Conservation (phyloP, 768 basidiomycete species). For the Hericium erinaceus region DNA sequence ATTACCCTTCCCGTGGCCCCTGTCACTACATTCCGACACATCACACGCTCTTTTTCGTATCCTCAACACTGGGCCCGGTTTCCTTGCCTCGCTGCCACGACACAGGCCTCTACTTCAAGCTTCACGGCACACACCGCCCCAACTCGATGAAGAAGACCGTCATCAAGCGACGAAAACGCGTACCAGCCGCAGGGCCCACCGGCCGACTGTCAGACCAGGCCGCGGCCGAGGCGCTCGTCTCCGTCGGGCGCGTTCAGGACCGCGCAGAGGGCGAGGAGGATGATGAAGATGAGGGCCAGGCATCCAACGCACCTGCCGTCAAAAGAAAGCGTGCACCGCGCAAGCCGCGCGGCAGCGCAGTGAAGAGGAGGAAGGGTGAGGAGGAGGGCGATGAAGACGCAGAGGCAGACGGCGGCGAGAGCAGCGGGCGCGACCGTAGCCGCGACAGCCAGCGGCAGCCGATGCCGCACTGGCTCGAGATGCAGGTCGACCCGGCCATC, state of each 20-base stretch:
- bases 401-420: conserved; percentile 10
- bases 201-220: conserved; percentile 72
- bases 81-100: conserved; percentile 20
- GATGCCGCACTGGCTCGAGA: not conserved
- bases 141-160: conserved; percentile 99
- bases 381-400: conserved; percentile 20
- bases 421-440: conserved; percentile 6
- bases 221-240: conserved; percentile 81
- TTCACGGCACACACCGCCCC: conserved; percentile 94
- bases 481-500: not conserved
- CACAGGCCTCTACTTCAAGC: conserved; percentile 92
- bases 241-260: conserved; percentile 54
- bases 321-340: conserved; percentile 36
- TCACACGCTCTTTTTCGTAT: not conserved
- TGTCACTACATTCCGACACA: not conserved
- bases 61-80: conserved; percentile 28
- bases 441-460: not conserved
- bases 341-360: conserved; percentile 30
- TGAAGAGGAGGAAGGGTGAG: conserved; percentile 9
- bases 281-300: conserved; percentile 28
- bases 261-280: conserved; percentile 35
- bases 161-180: conserved; percentile 96
- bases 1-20: too few relatives aligned
- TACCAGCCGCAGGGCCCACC: conserved; percentile 66
- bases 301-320: too few relatives aligned